Conservation (phyloP, 163 green algal genomes). For the Chlamydomonas reinhardtii region DNA sequence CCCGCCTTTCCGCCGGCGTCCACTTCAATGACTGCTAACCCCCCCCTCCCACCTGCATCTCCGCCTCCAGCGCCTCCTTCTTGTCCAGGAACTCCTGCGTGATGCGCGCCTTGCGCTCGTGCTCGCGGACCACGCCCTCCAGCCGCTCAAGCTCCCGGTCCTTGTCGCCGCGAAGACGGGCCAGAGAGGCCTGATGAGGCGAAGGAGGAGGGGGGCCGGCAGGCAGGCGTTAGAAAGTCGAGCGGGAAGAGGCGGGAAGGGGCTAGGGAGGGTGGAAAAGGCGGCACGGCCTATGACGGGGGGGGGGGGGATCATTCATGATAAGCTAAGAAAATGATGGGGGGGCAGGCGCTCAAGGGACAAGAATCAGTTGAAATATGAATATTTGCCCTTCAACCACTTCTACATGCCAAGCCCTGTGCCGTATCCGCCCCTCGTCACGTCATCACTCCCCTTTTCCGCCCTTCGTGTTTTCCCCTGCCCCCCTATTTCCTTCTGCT, state of each 20-base stretch:
- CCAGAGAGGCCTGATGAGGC: slow-evolving; percentile 59
- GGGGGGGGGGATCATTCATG: too few relatives aligned
- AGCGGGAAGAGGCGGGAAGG: not conserved
- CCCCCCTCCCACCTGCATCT: slow-evolving; percentile 55
- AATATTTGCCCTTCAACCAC: too few relatives aligned
- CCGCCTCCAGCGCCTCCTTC: slow-evolving; percentile 65
- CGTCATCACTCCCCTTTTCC: too few relatives aligned
- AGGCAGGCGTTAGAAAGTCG: not conserved
- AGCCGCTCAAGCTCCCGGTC: slow-evolving; percentile 62
- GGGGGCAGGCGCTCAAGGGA: too few relatives aligned
- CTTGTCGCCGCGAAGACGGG: slow-evolving; percentile 59
- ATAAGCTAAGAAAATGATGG: too few relatives aligned
- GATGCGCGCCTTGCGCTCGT: slow-evolving; percentile 62
- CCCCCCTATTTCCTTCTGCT: too few relatives aligned
- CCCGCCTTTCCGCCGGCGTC: slow-evolving; percentile 52
- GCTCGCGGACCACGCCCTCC: slow-evolving; percentile 55
- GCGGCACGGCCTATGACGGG: too few relatives aligned
- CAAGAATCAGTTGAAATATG: too few relatives aligned
- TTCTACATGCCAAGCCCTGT: too few relatives aligned
- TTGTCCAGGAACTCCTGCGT: slow-evolving; percentile 70
- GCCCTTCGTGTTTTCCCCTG: too few relatives aligned
- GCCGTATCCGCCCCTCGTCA: too few relatives aligned
- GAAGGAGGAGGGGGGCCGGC: not conserved
- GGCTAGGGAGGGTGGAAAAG: not conserved
- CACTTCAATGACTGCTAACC: slow-evolving; percentile 4